A percentile compares a stretch with the other conserved stretches of the same genome.
phyloP scores from a whole-genome alignment of 441 rosid species.

The Brassica balearica region DNA sequence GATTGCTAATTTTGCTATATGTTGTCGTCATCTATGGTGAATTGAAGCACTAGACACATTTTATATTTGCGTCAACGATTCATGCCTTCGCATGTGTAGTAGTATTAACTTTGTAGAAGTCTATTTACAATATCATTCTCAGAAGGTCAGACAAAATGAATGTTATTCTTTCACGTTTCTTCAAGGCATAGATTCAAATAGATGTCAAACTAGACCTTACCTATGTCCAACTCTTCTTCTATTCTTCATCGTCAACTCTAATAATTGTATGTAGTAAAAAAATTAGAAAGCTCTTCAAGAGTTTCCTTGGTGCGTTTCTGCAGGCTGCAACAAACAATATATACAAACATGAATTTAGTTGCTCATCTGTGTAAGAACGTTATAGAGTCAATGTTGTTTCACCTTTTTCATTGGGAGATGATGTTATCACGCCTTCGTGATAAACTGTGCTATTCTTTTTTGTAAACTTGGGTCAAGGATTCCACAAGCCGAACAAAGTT shows the following conservation, averaged over 20 bases:
- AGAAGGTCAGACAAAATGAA: no score
- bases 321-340: slow-evolving; percentile 20
- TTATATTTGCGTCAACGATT: no score
- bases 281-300: slow-evolving; percentile 58
- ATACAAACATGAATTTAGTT: not conserved
- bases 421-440: slow-evolving; percentile 47
- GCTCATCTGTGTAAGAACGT: slow-evolving; percentile 14
- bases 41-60: no score
- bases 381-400: slow-evolving; percentile 43
- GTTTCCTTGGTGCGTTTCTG: slow-evolving; percentile 74
- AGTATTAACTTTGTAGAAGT: no score
- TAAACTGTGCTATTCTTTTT: slow-evolving; percentile 53
- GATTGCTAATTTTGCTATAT: no score
- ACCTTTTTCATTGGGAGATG: slow-evolving; percentile 79
- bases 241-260: slow-evolving; percentile 50
- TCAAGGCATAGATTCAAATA: no score
- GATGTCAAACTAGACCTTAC: slow-evolving; percentile 48
- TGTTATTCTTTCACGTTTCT: no score
- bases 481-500: slow-evolving; percentile 60
- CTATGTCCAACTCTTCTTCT: slow-evolving; percentile 58
- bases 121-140: no score
- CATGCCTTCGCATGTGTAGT: no score
- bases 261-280: slow-evolving; percentile 52
- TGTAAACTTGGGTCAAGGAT: slow-evolving; percentile 62
- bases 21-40: no score